phyloP scores from a whole-genome alignment of 2,329 filamentous ascomycete species.

The Graphilbum ipis-grandicollis region DNA sequence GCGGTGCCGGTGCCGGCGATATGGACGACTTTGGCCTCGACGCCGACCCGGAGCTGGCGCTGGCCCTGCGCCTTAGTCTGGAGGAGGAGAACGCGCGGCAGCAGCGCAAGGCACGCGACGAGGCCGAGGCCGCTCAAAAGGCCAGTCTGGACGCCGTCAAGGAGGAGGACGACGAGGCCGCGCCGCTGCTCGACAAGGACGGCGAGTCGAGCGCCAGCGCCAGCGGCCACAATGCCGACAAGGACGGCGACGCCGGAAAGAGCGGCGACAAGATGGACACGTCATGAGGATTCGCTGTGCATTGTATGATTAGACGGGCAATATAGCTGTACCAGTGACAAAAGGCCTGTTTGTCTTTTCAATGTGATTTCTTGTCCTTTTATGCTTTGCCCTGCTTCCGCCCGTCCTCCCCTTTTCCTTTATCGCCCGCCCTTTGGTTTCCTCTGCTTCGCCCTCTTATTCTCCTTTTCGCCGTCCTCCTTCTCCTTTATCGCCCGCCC shows the following conservation, averaged over 20 bases:
- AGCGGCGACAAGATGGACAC: conserved; percentile 73
- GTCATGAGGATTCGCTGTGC: conserved; percentile 32
- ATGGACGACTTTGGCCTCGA: conserved; percentile 78
- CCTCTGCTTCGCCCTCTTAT: too few species aligned
- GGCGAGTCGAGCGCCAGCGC: conserved; percentile 48
- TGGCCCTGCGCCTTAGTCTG: conserved; percentile 92
- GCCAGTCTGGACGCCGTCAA: conserved; percentile 56
- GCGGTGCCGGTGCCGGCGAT: conserved; percentile 39
- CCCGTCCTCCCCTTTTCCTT: too few species aligned
- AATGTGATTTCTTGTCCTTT: too few species aligned
- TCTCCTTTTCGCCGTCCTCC: too few species aligned
- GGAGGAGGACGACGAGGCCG: conserved; percentile 58
- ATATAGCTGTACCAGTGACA: too few species aligned
- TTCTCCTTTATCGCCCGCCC: too few species aligned
- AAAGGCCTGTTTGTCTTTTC: too few species aligned
- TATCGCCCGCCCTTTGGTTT: too few species aligned
- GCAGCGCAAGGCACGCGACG: conserved; percentile 66
- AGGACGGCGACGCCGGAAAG: conserved; percentile 30
- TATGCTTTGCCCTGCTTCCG: too few species aligned
- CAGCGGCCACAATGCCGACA: conserved; percentile 24
- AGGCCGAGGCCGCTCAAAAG: conserved; percentile 37
- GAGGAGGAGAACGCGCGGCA: conserved; percentile 93
- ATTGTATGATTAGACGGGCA: conserved; percentile 8
- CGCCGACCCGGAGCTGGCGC: conserved; percentile 81
- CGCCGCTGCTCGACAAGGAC: conserved; percentile 43